Base-by-base conservation (phyloP, 495 filamentous ascomycete species). In the Penicilliopsis zonata region DNA sequence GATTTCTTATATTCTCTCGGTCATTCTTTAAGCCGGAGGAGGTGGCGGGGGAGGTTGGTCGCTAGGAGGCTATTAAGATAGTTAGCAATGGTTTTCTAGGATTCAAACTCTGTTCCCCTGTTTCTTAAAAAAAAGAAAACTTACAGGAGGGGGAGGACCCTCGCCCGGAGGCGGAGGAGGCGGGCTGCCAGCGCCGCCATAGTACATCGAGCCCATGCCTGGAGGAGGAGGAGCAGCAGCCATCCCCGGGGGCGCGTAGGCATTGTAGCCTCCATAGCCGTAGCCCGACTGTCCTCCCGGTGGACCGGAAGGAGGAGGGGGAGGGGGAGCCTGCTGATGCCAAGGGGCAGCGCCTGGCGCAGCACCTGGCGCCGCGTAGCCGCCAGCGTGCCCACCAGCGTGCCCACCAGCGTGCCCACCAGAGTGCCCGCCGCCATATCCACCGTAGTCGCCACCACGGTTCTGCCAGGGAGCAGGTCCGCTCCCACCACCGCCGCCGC, bases 1-100 rank as follows among this genome's bases (percentile, higher is more conserved):
- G n/a, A n/a, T n/a, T n/a, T n/a, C n/a, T n/a, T n/a, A n/a, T n/a
- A n/a, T n/a, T n/a, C n/a, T n/a, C n/a, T n/a, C n/a, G n/a, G n/a
- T n/a, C n/a, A 23, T 23, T 27, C 14, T 42, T 53, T 46, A 62
- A 31, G 53, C 53, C 19, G 61, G 50, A 10, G 80, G 79, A 35
- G 81, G 80, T 10, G 81, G 82, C 13, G 81, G 81, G 21, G 80
- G 79, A 38, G 70, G 70, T 47, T 77, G 70, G 39, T 87, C 82
- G 50, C 72, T 76, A 3, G 82, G 81, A 34, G 80, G 67, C 63
- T 65, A 33, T 37, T 23, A 16, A 16, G 19, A 27, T 12, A 19
- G 33, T 48, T 37, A 47, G 47, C 40, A 28, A 38, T n/a, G n/a
- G n/a, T n/a, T n/a, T n/a, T n/a, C n/a, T n/a, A n/a, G n/a, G n/a